Percentiles rank a stretch among this genome's conserved stretches.
These are phyloP conservation scores for Alternaria consortialis DNA, from an alignment of 2,329 filamentous ascomycete genomes.

Conservation along the genomic window DNA sequence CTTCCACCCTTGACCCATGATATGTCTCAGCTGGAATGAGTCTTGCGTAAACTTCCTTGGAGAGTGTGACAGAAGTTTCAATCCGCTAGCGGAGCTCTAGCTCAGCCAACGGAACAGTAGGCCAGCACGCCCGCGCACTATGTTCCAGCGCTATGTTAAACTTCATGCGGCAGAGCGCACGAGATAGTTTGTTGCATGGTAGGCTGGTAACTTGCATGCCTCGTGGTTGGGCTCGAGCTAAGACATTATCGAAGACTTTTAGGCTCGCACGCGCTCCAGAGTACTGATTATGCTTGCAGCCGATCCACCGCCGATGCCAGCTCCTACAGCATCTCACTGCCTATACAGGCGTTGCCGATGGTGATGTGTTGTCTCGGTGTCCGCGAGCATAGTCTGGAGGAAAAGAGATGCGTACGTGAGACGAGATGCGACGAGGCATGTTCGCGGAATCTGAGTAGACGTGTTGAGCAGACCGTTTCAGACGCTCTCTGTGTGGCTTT, in stretches of 20 bases:
- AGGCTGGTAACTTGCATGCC: constrained; percentile 7
- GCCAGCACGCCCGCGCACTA: neutral
- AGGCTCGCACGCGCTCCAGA: constrained; percentile 5
- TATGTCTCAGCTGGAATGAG: neutral
- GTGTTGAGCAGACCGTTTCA: neutral
- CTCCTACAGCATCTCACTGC: neutral
- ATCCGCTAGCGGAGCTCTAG: constrained; percentile 5
- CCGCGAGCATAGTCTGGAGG: neutral
- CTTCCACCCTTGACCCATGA: neutral
- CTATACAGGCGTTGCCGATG: neutral
- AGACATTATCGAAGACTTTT: neutral
- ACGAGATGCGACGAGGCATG: neutral
- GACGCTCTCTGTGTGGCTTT: neutral
- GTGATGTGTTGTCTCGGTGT: neutral
- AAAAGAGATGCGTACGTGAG: neutral
- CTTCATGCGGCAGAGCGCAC: neutral
- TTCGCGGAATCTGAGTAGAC: neutral
- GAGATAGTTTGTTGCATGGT: constrained; percentile 2
- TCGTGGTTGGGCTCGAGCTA: constrained; percentile 15
- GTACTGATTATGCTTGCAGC: constrained; percentile 7
- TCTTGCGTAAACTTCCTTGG: neutral
- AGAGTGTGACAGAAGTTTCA: constrained; percentile 7
- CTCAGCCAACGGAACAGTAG: constrained; percentile 2
- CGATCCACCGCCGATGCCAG: constrained; percentile 7
- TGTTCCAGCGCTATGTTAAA: neutral